Base-by-base conservation (phyloP, 192 early-diverging fungal species). In the Podila clonocystis region DNA sequence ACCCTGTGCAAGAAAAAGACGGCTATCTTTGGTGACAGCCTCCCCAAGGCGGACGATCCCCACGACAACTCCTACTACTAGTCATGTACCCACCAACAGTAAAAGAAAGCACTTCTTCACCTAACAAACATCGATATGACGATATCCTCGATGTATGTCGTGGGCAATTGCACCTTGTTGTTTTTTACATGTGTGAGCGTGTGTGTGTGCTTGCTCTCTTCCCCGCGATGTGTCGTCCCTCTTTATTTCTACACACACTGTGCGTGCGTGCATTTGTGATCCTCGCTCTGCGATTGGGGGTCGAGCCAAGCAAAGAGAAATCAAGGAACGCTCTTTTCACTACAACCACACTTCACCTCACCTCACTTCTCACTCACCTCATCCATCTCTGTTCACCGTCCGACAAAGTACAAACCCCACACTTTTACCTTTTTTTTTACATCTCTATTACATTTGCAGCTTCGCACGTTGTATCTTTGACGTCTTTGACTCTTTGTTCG, bases 1-100 rank as follows among this genome's bases (percentile, higher is more conserved):
- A 71, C 66, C 41, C 45, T 78, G 9, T 68, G 75, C 19, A 49
- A 66, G 63, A 70, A 71, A 57, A 71, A 71, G 65, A 55, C 28
- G 26, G 64, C 68, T 30, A 52, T 52, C 64, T 78, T 55, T 78
- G 69, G 58, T 31, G 58, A 71, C 11, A 9, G 12, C 1, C 24
- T 67, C 26, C 3, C 38, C 52, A 69, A 65, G 52, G n/a, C n/a
- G 13, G 63, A 58, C 31, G 68, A 71, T 15, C 68, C 75, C 26
- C 69, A 67, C 24, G 26, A 62, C 8, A 64, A 71, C 8, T 52
- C 69, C 2, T 78, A 67, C 50, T 78, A 71, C 64, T 71, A 78
- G 57, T 24, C 1, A 9, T 9, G 24, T 11, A 12, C 29, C 28
- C 31, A 28, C 28, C 31, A 3, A 13, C 4, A 24, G 33, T 63